Evolutionary conservation across 352 stramenopile species (phyloP).

Genomic region (Stephanocyclus meneghinianus): DNA sequence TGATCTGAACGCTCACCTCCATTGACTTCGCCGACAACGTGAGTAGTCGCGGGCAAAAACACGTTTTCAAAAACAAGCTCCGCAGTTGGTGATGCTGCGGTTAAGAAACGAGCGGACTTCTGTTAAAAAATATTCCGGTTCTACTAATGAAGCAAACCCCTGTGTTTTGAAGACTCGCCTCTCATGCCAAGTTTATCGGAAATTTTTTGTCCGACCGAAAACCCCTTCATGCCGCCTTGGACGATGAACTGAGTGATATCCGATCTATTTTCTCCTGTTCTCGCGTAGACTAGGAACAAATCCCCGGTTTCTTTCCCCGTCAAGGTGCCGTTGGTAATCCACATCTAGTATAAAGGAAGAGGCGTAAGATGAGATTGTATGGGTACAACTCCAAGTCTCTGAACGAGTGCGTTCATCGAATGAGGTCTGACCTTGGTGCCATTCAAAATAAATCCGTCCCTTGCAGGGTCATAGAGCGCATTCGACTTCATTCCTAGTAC

Average conservation of each 20-base stretch:
- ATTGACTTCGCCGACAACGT: slow-evolving; percentile 89
- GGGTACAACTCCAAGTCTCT: background rate
- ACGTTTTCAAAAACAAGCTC: slow-evolving; percentile 99
- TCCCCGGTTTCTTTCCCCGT: slow-evolving; percentile 91
- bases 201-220: slow-evolving; percentile 96
- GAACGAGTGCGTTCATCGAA: background rate
- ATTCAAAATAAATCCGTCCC: slow-evolving; percentile 91
- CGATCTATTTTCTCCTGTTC: slow-evolving; percentile 84
- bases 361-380: no score
- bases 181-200: slow-evolving; percentile 93
- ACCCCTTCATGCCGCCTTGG: slow-evolving; percentile 94
- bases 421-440: slow-evolving; percentile 78
- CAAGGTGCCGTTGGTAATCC: slow-evolving; percentile 99
- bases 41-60: slow-evolving; percentile 86
- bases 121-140: background rate
- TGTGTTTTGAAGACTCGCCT: background rate
- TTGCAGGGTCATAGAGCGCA: slow-evolving; percentile 71
- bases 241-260: slow-evolving; percentile 97
- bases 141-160: background rate
- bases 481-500: slow-evolving; percentile 96
- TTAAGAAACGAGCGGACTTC: background rate
- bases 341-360: slow-evolving; percentile 85
- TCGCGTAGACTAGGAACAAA: slow-evolving; percentile 96
- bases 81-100: slow-evolving; percentile 90
- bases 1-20: slow-evolving; percentile 20